A percentile compares a stretch with the other conserved stretches of the same genome.
phyloP scores from a whole-genome alignment of 331 rosid species.

The Arachis monticola region DNA sequence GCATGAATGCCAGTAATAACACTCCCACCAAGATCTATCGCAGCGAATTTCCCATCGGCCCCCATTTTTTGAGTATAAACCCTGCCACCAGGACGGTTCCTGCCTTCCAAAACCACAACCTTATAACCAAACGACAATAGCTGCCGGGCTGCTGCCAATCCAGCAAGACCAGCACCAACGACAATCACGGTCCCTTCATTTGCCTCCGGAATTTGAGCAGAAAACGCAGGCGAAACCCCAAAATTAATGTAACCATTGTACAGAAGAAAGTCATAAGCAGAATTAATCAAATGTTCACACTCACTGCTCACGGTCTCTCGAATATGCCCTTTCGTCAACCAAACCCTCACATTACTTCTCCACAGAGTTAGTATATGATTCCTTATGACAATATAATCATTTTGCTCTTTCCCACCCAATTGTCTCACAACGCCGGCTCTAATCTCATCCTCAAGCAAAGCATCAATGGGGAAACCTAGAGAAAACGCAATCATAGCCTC shows the following conservation, averaged over 20 bases:
- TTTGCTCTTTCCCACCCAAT: conserved; percentile 91
- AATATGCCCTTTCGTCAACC: conserved; percentile 77
- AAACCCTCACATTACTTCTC: conserved; percentile 78
- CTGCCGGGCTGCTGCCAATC: conserved; percentile 94
- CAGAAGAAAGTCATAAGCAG: conserved; percentile 79
- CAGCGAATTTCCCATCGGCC: conserved; percentile 62
- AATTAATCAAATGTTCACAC: conserved; percentile 72
- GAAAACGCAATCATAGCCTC: conserved; percentile 96
- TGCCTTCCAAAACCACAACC: conserved; percentile 85
- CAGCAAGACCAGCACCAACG: conserved; percentile 93
- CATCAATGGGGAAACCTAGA: conserved; percentile 88
- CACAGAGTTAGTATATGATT: conserved; percentile 86
- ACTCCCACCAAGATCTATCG: conserved; percentile 88
- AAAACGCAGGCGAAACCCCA: conserved; percentile 76
- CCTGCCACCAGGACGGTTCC: conserved; percentile 92
- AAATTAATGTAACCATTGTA: conserved; percentile 89
- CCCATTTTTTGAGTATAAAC: conserved; percentile 93
- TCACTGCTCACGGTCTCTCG: conserved; percentile 80
- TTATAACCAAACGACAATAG: conserved; percentile 83
- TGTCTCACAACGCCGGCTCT: conserved; percentile 76
- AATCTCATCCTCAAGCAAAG: conserved; percentile 75
- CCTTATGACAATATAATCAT: conserved; percentile 89
- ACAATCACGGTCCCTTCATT: conserved; percentile 73
- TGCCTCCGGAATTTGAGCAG: conserved; percentile 63
- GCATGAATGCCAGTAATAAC: conserved; percentile 95